These are phyloP conservation scores for Phenoliferia sp. DNA, from an alignment of 1,284 basidiomycete genomes.

Conservation along the genomic window DNA sequence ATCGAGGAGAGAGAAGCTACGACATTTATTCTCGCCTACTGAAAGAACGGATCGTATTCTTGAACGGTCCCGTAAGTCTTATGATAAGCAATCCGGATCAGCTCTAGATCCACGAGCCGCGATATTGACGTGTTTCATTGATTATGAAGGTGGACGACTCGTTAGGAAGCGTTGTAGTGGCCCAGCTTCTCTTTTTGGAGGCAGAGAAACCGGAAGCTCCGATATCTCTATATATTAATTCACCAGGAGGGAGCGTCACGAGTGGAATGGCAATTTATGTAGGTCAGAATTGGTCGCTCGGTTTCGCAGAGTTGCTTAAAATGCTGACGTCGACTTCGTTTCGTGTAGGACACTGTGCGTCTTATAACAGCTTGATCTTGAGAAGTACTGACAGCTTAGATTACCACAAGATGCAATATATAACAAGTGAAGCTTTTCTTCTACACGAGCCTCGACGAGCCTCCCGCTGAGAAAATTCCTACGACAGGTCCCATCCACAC, in stretches of 20 bases:
- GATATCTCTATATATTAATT: conserved; percentile 90
- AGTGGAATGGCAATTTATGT: conserved; percentile 92
- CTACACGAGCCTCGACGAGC: neutral
- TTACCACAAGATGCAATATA: conserved; percentile 4
- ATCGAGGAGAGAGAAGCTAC: conserved; percentile 84
- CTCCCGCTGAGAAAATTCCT: conserved; percentile 22
- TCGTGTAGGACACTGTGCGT: neutral
- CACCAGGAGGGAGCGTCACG: conserved; percentile 87
- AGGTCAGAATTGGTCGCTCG: conserved; percentile 57
- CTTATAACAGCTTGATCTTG: conserved; percentile 42
- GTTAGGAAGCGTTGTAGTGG: conserved; percentile 75
- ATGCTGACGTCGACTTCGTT: too few relatives aligned
- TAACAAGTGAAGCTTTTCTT: neutral
- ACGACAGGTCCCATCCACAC: conserved; percentile 86
- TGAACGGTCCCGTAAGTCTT: conserved; percentile 75
- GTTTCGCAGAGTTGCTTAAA: neutral
- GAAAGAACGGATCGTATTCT: conserved; percentile 85
- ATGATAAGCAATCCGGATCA: too few relatives aligned
- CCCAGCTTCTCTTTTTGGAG: conserved; percentile 86
- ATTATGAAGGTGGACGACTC: conserved; percentile 67
- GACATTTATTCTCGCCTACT: conserved; percentile 84
- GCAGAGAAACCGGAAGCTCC: conserved; percentile 82
- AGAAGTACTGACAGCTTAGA: conserved; percentile 58
- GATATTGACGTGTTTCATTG: too few relatives aligned
- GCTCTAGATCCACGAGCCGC: too few relatives aligned